phyloP scores from a whole-genome alignment of 2,329 filamentous ascomycete species.

The Pseudophaeomoniella oleicola region DNA sequence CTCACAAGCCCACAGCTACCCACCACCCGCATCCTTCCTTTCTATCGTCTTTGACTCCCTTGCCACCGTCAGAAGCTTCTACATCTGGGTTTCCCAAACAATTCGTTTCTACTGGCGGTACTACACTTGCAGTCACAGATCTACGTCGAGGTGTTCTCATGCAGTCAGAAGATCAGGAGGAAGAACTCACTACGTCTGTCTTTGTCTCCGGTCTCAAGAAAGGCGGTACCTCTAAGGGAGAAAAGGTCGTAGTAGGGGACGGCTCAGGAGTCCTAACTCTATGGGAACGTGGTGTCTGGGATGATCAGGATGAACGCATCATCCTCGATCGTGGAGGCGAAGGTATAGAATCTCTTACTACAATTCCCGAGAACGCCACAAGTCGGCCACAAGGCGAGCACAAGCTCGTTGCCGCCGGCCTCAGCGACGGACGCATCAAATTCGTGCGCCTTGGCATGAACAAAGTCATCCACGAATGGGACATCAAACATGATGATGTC shows the following conservation, averaged over 20 bases:
- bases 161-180: constrained; percentile 86
- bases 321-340: constrained; percentile 62
- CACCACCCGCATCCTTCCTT: constrained; percentile 86
- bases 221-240: constrained; percentile 50
- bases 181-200: constrained; percentile 70
- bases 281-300: constrained; percentile 91
- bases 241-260: constrained; percentile 63
- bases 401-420: constrained; percentile 51
- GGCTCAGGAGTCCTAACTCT: constrained; percentile 72
- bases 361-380: constrained; percentile 44
- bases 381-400: background rate
- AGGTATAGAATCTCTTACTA: constrained; percentile 62
- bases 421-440: constrained; percentile 65
- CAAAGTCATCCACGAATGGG: constrained; percentile 48
- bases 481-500: constrained; percentile 64
- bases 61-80: constrained; percentile 65
- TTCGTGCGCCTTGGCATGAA: constrained; percentile 62
- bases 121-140: constrained; percentile 81
- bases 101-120: constrained; percentile 86
- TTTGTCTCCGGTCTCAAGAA: constrained; percentile 66
- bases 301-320: constrained; percentile 84
- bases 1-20: constrained; percentile 57
- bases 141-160: constrained; percentile 73
- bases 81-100: constrained; percentile 87
- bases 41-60: constrained; percentile 70